Base-by-base conservation (phyloP, 73 alveolate species). In the Paramecium tetraurelia region DNA sequence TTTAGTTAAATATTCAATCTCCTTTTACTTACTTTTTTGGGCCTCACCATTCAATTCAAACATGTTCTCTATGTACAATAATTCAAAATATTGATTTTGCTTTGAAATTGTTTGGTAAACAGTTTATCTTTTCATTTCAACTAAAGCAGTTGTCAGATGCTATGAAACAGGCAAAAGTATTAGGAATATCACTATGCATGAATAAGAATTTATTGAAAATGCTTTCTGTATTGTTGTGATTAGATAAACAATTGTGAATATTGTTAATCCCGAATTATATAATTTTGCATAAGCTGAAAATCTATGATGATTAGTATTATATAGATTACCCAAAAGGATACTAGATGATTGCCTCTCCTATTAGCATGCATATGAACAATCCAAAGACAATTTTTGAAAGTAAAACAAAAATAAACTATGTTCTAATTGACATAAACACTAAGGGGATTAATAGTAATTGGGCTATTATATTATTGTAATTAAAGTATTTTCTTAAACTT, bases 281-380 rank as follows among this genome's bases (percentile, higher is more conserved):
- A 27, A 9, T 63, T 63, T 63, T 27, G 84, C 84, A 63, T 63
- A 63, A 12, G 84, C 44, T 31, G 84, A 63, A 33, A 63, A 63
- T 31, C 84, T 63, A 63, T 11, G 4, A 31, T 63, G 7, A 72
- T 29, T 72, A 31, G 46, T 36, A 36, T 35, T 29, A 63, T 72
- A 53, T 53, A 36, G 14, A 16, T 72, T 70, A 72, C 86, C 86
- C 86, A 36, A 72, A 72, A 72, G 86, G 86, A 36, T 29, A 38
- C 18, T 31, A 16, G 9, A 72, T 72, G 59, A 72, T 10, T 72
- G 59, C 36, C n/a, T 72, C 86, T 9, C 33, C 57, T 12, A 72
- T 22, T 9, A 29, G 20, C 59, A 72, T 36, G 40, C 57, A 72
- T 4, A 72, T 21, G 40, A 72, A 29, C 33, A 72, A 31, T n/a